phyloP scores from a whole-genome alignment of 441 rosid genomes.

The Erodium chrysanthum region DNA sequence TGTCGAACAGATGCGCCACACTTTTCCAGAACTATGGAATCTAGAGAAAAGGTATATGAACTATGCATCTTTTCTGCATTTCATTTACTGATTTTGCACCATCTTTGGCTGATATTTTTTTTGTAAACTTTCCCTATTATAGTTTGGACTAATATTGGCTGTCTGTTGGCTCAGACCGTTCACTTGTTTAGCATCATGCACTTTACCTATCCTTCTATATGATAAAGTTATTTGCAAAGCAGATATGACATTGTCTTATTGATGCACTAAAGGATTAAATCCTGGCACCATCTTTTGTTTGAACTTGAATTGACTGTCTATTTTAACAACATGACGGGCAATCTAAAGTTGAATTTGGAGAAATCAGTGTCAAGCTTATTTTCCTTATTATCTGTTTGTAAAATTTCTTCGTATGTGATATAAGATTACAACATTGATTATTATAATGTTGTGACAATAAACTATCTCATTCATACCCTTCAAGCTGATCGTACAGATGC shows the following conservation, averaged over 20 bases:
- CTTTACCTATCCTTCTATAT: background rate
- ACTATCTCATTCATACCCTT: background rate
- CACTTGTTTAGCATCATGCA: background rate
- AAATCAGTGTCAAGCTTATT: background rate
- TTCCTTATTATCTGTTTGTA: background rate
- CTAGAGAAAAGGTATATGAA: slow-evolving; percentile 71
- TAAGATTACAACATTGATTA: background rate
- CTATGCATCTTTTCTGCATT: slow-evolving; percentile 11
- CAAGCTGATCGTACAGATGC: background rate
- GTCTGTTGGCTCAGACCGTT: background rate
- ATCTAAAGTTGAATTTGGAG: background rate
- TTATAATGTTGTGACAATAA: background rate
- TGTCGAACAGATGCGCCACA: slow-evolving; percentile 49
- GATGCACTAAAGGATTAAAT: background rate
- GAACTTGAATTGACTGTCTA: background rate
- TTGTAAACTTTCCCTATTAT: background rate
- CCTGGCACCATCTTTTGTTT: background rate
- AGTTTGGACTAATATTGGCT: background rate
- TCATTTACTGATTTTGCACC: background rate
- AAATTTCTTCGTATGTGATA: background rate
- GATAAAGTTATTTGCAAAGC: background rate
- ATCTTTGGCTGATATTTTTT: background rate
- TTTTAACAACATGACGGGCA: background rate
- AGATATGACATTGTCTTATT: background rate
- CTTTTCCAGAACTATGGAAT: slow-evolving; percentile 89